These are phyloP conservation scores for Rhizopus stolonifer DNA, from an alignment of 371 early-diverging fungal genomes.

Conservation along the genomic window DNA sequence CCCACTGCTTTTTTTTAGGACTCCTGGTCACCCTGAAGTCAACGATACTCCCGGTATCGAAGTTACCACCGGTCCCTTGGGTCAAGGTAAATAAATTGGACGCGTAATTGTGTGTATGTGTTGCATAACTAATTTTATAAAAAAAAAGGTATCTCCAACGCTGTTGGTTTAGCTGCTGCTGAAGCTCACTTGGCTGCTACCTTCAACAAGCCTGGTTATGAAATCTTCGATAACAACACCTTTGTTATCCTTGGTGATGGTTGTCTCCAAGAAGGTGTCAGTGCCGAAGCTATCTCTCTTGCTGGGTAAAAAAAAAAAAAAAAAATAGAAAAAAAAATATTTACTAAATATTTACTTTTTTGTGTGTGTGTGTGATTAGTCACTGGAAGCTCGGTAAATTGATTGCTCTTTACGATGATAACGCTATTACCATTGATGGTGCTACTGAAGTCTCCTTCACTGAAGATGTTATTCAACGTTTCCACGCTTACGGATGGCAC, in stretches of 20 bases:
- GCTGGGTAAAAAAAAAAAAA: conserved; percentile 74
- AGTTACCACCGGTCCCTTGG: conserved; percentile 99
- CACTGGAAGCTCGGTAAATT: conserved; percentile 96
- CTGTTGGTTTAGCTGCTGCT: conserved; percentile 97
- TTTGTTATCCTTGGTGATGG: conserved; percentile 97
- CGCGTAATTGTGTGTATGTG: background rate
- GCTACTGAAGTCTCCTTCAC: conserved; percentile 89
- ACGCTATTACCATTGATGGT: conserved; percentile 96
- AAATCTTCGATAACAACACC: conserved; percentile 83
- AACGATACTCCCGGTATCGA: conserved; percentile 90
- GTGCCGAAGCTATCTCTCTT: conserved; percentile 95
- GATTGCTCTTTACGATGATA: conserved; percentile 97
- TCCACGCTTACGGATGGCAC: conserved; percentile 95
- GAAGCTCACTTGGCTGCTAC: conserved; percentile 86
- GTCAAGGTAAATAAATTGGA: conserved; percentile 77
- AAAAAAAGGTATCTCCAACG: conserved; percentile 73
- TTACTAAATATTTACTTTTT: background rate
- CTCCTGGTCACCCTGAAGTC: conserved; percentile 96
- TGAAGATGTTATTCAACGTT: conserved; percentile 92
- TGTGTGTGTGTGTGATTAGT: too few relatives aligned
- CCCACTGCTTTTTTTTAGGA: conserved; percentile 43
- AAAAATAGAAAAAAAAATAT: background rate
- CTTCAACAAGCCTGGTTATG: conserved; percentile 87
- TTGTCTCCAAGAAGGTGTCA: conserved; percentile 99
- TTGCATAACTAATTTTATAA: background rate